phyloP scores from a whole-genome alignment of 1,284 basidiomycete genomes.

The Erythrobasidium hasegawianum region DNA sequence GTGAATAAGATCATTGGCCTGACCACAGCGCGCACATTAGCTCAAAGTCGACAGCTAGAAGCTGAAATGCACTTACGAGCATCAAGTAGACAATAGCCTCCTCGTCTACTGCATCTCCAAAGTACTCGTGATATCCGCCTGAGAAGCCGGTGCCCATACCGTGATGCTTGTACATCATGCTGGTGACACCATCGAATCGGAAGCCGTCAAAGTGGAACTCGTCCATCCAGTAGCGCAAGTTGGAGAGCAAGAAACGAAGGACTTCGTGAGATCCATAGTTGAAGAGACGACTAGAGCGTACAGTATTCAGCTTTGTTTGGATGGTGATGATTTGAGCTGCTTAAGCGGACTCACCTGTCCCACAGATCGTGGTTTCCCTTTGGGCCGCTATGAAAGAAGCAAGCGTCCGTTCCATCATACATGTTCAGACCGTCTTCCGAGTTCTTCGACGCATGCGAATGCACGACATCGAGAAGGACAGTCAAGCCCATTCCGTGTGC shows the following conservation, averaged over 20 bases:
- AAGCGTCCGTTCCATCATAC: slow-evolving; percentile 93
- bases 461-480: slow-evolving; percentile 91
- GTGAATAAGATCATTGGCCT: slow-evolving; percentile 92
- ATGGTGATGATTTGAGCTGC: too few relatives aligned
- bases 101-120: slow-evolving; percentile 75
- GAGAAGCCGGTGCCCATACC: slow-evolving; percentile 97
- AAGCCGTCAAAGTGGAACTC: slow-evolving; percentile 95
- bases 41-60: too few relatives aligned
- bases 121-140: slow-evolving; percentile 97
- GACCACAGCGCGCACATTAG: neutral
- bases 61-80: slow-evolving; percentile 62
- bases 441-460: slow-evolving; percentile 98
- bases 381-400: slow-evolving; percentile 90
- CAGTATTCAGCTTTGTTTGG: too few relatives aligned
- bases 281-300: slow-evolving; percentile 79
- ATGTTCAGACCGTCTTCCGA: slow-evolving; percentile 90
- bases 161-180: slow-evolving; percentile 98
- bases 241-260: slow-evolving; percentile 87
- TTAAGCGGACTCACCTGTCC: slow-evolving; percentile 58
- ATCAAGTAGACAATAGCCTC: slow-evolving; percentile 94
- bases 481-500: slow-evolving; percentile 90
- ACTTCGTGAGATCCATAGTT: slow-evolving; percentile 96
- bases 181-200: slow-evolving; percentile 96
- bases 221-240: slow-evolving; percentile 92
- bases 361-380: slow-evolving; percentile 92